These are phyloP conservation scores for Grammothele lineata DNA, from an alignment of 768 basidiomycete genomes.

Conservation along the genomic window DNA sequence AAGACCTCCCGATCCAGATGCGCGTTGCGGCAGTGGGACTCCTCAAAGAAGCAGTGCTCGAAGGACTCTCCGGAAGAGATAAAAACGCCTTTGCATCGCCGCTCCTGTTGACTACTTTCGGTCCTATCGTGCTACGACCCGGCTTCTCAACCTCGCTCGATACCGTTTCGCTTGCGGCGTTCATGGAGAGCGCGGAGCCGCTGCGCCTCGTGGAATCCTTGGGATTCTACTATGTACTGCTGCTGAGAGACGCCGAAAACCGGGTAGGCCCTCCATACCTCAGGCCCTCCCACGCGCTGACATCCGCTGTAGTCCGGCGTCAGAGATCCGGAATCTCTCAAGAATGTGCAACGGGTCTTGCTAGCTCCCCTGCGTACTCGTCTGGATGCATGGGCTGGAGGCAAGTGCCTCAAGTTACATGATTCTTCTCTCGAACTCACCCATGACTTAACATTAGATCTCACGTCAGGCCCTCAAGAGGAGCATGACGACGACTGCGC, in stretches of 20 bases:
- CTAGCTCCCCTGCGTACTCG: constrained; percentile 15
- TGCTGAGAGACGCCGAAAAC: constrained; percentile 56
- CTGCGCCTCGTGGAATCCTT: constrained; percentile 60
- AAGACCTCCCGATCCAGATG: constrained; percentile 59
- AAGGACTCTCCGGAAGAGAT: constrained; percentile 31
- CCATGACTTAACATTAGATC: too few species aligned
- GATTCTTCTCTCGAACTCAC: not conserved
- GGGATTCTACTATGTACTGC: constrained; percentile 62
- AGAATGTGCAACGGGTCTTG: constrained; percentile 12
- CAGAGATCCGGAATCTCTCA: constrained; percentile 16
- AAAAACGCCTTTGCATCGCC: constrained; percentile 51
- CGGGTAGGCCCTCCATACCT: constrained; percentile 33
- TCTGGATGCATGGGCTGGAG: constrained; percentile 15
- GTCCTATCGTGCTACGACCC: constrained; percentile 53
- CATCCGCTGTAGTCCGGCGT: constrained; percentile 25
- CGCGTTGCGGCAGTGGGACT: constrained; percentile 64
- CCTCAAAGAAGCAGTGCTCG: constrained; percentile 62
- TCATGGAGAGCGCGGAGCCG: constrained; percentile 56
- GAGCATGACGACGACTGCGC: not conserved
- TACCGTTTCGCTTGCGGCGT: constrained; percentile 31
- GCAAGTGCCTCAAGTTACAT: not conserved
- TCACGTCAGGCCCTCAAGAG: too few species aligned
- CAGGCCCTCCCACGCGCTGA: not conserved
- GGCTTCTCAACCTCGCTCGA: constrained; percentile 50
- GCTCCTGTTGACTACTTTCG: constrained; percentile 52